Evolutionary conservation across 1,139 yeast genomes (phyloP).

Genomic region (Tardiomyces depauwii): DNA sequence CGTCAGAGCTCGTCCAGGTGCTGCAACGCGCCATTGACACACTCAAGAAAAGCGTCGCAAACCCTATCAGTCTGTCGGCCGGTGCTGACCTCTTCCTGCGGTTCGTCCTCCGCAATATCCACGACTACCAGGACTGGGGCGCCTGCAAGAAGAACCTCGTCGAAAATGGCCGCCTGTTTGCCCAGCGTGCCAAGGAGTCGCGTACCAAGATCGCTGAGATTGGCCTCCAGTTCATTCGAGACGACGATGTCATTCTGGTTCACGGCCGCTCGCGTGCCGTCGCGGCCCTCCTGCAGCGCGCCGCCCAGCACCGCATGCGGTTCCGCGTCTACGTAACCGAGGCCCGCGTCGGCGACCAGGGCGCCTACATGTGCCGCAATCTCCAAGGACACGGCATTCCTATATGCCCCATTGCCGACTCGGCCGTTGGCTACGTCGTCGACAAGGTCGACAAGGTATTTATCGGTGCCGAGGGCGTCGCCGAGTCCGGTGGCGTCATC

Average conservation of each 20-base stretch:
- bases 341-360: constrained; percentile 79
- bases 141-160: constrained; percentile 82
- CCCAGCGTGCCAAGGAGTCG: constrained; percentile 83
- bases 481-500: constrained; percentile 96
- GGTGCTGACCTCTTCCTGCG: constrained; percentile 97
- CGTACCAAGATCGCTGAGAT: constrained; percentile 79
- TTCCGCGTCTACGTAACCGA: constrained; percentile 91
- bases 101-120: constrained; percentile 81
- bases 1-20: constrained; percentile 80
- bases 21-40: constrained; percentile 66
- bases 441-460: constrained; percentile 87
- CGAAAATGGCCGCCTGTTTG: constrained; percentile 86
- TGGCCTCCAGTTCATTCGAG: constrained; percentile 83
- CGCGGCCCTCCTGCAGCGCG: constrained; percentile 58
- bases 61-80: constrained; percentile 87
- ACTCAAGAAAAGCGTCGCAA: constrained; percentile 69
- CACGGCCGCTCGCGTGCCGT: constrained; percentile 94
- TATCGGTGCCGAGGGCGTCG: constrained; percentile 98
- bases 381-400: constrained; percentile 79
- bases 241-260: constrained; percentile 80
- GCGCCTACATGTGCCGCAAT: constrained; percentile 60
- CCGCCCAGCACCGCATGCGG: constrained; percentile 63
- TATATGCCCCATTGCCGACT: constrained; percentile 79
- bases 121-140: constrained; percentile 83
- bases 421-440: constrained; percentile 88